Percentiles rank a stretch among this genome's conserved stretches.
phyloP scores from a whole-genome alignment of 176 grass and related monocot species.

The Avena atlantica region DNA sequence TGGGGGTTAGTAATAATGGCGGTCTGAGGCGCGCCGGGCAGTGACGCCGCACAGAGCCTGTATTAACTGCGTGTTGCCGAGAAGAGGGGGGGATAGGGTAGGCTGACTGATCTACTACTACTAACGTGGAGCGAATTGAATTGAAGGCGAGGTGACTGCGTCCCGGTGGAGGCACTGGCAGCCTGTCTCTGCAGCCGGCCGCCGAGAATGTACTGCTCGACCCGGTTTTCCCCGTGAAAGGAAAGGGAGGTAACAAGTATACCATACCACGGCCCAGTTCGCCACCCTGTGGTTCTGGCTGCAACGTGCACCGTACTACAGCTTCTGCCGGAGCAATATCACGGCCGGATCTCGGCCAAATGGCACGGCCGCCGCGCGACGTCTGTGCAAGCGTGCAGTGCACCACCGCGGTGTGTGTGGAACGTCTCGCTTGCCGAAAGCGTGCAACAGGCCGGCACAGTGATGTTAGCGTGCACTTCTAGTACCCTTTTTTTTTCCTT shows the following conservation, averaged over 20 bases:
- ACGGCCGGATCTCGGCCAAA: background rate
- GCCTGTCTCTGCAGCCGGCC: background rate
- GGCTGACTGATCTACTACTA: background rate
- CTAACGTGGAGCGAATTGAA: background rate
- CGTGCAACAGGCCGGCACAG: constrained; percentile 21
- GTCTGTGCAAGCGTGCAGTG: too few species aligned
- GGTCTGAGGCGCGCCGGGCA: background rate
- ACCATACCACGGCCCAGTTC: too few species aligned
- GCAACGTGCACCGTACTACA: background rate
- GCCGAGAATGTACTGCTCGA: constrained; percentile 49
- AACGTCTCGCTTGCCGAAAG: constrained; percentile 13
- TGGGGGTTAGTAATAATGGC: background rate
- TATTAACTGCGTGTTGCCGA: background rate
- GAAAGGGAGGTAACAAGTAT: background rate
- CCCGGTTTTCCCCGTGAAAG: constrained; percentile 25
- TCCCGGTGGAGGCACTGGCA: background rate
- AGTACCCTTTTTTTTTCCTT: background rate
- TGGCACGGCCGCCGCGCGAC: too few species aligned
- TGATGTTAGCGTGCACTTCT: constrained; percentile 48
- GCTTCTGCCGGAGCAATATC: background rate
- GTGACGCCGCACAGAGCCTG: background rate
- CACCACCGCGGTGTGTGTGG: background rate
- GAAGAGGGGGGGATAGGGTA: background rate
- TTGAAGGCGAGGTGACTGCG: constrained; percentile 4
- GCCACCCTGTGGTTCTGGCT: background rate